Evolutionary conservation across 139 green algal genomes (phyloP).

Genomic region (Mesostigma viride): DNA sequence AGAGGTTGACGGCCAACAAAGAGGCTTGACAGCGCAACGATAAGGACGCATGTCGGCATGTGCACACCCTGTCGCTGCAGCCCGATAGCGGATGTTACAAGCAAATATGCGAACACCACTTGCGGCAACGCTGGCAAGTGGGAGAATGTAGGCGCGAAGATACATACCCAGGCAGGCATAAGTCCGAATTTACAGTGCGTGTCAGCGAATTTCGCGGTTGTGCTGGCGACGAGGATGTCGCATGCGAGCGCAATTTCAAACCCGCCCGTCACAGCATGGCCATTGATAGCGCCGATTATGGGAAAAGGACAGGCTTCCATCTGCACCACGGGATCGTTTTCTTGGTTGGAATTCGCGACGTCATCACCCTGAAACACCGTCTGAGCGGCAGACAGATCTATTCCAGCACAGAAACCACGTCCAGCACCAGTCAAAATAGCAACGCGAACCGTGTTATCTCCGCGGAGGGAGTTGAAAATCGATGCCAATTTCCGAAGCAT

Average conservation of each 20-base stretch:
- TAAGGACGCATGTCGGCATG: too few relatives aligned
- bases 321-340: conserved; percentile 32
- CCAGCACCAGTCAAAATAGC: conserved; percentile 29
- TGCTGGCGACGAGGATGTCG: conserved; percentile 35
- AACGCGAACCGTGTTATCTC: conserved; percentile 8
- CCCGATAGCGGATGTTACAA: too few relatives aligned
- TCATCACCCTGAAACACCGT: conserved; percentile 25
- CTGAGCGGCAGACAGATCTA: conserved; percentile 16
- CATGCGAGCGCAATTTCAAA: conserved; percentile 42
- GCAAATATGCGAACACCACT: not conserved
- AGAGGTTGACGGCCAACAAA: too few relatives aligned
- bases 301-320: conserved; percentile 37
- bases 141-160: not conserved
- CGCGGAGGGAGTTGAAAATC: conserved; percentile 9
- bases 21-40: too few relatives aligned
- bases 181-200: conserved; percentile 34
- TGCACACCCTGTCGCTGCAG: too few relatives aligned
- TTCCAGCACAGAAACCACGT: conserved; percentile 26
- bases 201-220: conserved; percentile 27
- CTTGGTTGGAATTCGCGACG: conserved; percentile 12
- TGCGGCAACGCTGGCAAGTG: not conserved
- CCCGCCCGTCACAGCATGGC: conserved; percentile 31
- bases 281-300: conserved; percentile 41
- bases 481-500: conserved; percentile 26
- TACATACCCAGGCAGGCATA: not conserved